Evolutionary conservation across 129 eudicot genomes (phyloP).

Genomic region (Escallonia herrerae): DNA sequence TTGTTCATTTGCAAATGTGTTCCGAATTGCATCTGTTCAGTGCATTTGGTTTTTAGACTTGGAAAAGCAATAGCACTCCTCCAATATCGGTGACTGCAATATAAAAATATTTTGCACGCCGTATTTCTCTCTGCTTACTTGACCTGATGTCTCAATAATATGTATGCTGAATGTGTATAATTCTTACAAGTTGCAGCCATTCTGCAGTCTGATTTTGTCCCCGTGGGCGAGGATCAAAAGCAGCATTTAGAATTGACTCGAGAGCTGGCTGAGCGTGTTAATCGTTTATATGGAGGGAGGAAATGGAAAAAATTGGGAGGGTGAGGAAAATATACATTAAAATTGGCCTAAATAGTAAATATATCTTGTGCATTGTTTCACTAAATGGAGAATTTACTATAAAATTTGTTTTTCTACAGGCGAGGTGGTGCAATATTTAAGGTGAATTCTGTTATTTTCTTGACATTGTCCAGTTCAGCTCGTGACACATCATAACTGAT

Average conservation of each 20-base stretch:
- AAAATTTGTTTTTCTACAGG: slow-evolving; percentile 37
- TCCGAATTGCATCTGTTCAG: not conserved
- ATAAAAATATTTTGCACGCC: too few species aligned
- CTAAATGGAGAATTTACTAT: slow-evolving; percentile 11
- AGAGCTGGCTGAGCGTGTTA: slow-evolving; percentile 90
- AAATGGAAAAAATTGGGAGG: slow-evolving; percentile 99
- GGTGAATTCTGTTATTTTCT: slow-evolving; percentile 31
- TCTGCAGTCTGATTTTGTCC: slow-evolving; percentile 96
- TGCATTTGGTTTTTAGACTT: slow-evolving; percentile 6
- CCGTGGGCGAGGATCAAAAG: slow-evolving; percentile 99
- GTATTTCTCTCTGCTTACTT: too few species aligned
- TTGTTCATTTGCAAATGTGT: not conserved
- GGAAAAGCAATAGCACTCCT: not conserved
- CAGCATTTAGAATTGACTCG: slow-evolving; percentile 96
- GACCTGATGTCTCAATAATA: too few species aligned
- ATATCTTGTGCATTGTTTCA: not conserved
- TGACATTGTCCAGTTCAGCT: slow-evolving; percentile 5
- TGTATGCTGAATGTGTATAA: slow-evolving; percentile 5
- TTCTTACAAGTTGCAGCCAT: slow-evolving; percentile 22
- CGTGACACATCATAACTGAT: slow-evolving; percentile 7
- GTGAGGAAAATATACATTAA: slow-evolving; percentile 31
- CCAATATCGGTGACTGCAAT: not conserved
- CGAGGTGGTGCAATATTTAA: slow-evolving; percentile 90
- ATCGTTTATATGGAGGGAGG: slow-evolving; percentile 89
- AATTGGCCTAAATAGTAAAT: not conserved